Evolutionary conservation across 23 red algal species (phyloP).

Genomic region (Gracilaria caudata): DNA sequence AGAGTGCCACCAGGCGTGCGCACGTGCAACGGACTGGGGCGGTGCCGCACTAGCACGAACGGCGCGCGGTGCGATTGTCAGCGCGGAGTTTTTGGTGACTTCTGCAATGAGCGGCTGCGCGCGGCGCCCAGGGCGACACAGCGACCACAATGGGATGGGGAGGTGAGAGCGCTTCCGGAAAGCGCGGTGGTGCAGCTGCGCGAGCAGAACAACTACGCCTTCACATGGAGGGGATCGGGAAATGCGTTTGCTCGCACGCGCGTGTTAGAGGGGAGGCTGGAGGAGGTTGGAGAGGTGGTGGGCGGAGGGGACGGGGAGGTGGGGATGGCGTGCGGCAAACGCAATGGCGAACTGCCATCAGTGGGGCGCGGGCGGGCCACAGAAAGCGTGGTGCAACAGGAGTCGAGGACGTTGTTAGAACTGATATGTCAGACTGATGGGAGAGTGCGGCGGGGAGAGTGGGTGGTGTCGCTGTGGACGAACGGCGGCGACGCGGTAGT

Average conservation of each 20-base stretch:
- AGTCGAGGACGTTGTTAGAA: neutral
- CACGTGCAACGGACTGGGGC: neutral
- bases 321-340: conserved; percentile 13
- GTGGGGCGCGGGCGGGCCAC: neutral
- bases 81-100: conserved; percentile 4
- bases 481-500: neutral
- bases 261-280: neutral
- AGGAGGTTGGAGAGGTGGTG: neutral
- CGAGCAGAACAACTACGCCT: neutral
- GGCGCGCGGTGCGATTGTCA: neutral
- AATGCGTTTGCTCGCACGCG: conserved; percentile 16
- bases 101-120: conserved; percentile 8
- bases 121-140: neutral
- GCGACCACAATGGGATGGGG: conserved; percentile 6
- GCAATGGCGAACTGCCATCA: conserved; percentile 7
- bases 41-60: neutral
- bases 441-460: conserved; percentile 4
- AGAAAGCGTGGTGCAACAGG: neutral
- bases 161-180: conserved; percentile 5
- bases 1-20: neutral
- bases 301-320: neutral
- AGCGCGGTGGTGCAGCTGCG: conserved; percentile 13
- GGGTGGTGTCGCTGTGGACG: conserved; percentile 27
- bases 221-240: neutral
- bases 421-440: conserved; percentile 9